These are phyloP conservation scores for Leishmania amazonensis DNA, from an alignment of 208 protist species.

Conservation along the genomic window DNA sequence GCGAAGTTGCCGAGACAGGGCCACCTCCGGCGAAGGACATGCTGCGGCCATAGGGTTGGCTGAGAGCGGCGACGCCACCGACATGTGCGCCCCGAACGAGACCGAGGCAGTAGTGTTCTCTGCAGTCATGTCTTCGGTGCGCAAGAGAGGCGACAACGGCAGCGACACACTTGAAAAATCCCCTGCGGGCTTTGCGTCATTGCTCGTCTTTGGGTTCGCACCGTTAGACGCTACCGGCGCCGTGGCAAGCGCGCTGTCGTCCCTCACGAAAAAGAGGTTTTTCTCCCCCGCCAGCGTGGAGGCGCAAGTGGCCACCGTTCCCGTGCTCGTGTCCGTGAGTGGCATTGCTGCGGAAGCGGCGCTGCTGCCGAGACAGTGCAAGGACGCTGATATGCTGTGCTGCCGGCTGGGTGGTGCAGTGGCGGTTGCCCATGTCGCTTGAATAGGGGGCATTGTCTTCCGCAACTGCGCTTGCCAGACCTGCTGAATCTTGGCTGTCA, in stretches of 20 bases:
- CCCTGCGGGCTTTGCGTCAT: background rate
- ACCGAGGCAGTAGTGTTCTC: background rate
- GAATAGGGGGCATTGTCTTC: background rate
- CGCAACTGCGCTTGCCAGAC: conserved; percentile 13
- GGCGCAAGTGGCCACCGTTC: background rate
- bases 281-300: conserved; percentile 10
- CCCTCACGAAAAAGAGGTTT: background rate
- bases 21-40: conserved; percentile 2
- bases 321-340: conserved; percentile 4
- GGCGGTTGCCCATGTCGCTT: background rate
- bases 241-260: background rate
- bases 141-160: background rate
- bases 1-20: conserved; percentile 6
- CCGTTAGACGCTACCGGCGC: background rate
- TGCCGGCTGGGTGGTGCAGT: background rate
- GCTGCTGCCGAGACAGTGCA: background rate
- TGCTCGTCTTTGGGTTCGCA: background rate
- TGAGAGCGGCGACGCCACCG: background rate
- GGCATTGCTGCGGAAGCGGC: background rate
- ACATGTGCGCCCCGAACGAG: background rate
- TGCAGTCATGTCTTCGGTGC: background rate
- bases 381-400: background rate
- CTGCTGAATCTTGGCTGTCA: conserved; percentile 16
- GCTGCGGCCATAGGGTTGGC: background rate
- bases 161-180: background rate